Base-by-base conservation (phyloP, 225 moss, liverwort and hornwort species). In the Marchantia polymorpha region DNA sequence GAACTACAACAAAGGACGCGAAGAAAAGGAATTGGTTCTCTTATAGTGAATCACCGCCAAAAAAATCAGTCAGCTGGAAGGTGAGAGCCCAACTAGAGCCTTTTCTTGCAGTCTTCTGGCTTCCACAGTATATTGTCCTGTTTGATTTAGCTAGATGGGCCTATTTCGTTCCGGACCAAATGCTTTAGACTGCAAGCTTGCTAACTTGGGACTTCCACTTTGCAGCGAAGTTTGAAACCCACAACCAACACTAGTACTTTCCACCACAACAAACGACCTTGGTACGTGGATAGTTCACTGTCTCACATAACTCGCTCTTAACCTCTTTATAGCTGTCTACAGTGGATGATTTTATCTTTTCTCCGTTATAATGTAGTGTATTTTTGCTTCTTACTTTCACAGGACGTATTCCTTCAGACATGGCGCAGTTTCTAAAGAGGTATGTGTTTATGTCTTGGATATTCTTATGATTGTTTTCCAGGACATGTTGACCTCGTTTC, bases 331-430 rank as follows among this genome's bases (percentile, higher is more conserved):
- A 8, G 39, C 39, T 39, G 39, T 39, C 39, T 39, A 39, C 3
- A 39, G 39, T 16, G 48, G 31, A 49, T 6, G 68, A 71, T 10
- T n/a, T 10, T n/a, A n/a, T 25, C 50, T 71, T 71, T 2, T 39
- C n/a, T n/a, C n/a, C n/a, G n/a, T 56, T 0, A 27, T 7, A 73
- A 4, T 55, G 26, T 55, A 51, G 29, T 54, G 6, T 39, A 2
- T 27, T 27, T 30, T 73, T 55, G 23, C 7, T 0, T 73, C 50
- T 26, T 7, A 54, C 54, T 16, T 26, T 15, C 27, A 29, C 54
- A 73, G 73, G 73, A 73, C 73, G 26, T 54, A 73, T 73, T 1
- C 73, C 27, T 54, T 52, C 3, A 73, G 54, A 54, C 53, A 53
- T n/a, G 73, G 52, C 27, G 22, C 54, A 53, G 4, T 25, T 25